Evolutionary conservation across 2,329 filamentous ascomycete species (phyloP).

Genomic region (Fusarium hainanense): DNA sequence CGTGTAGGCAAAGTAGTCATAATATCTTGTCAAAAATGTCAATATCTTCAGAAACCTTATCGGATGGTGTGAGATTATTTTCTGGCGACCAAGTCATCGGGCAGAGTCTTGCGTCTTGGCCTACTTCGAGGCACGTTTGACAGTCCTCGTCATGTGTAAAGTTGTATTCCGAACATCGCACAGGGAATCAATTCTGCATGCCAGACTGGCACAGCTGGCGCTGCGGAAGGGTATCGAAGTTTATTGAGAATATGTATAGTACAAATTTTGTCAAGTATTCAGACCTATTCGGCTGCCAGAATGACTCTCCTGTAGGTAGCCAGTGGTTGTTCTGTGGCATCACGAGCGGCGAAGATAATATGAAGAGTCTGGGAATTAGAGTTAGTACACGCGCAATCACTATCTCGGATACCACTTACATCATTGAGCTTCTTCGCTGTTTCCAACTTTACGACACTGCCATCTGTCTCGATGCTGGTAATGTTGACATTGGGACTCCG

Average conservation of each 20-base stretch:
- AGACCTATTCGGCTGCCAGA: background rate
- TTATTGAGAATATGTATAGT: background rate
- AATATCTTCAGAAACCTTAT: background rate
- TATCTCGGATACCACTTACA: no score
- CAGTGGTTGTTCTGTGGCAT: background rate
- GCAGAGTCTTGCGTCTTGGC: fast-evolving
- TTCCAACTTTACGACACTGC: constrained; percentile 5
- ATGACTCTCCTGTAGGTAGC: constrained; percentile 7
- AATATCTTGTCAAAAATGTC: background rate
- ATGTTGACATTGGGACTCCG: constrained; percentile 17
- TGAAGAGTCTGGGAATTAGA: background rate
- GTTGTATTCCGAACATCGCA: background rate
- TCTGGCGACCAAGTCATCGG: background rate
- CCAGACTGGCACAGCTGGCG: fast-evolving
- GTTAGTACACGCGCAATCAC: no score
- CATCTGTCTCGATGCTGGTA: background rate
- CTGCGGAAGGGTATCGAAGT: fast-evolving
- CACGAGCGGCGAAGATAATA: constrained; percentile 5
- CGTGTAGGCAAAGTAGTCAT: fast-evolving
- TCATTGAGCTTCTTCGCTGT: background rate
- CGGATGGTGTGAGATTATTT: background rate
- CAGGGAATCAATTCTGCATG: background rate
- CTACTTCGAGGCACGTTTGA: background rate
- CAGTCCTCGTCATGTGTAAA: background rate
- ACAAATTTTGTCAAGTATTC: background rate